phyloP scores from a whole-genome alignment of 2,329 filamentous ascomycete genomes.

The Penicillium paneum region DNA sequence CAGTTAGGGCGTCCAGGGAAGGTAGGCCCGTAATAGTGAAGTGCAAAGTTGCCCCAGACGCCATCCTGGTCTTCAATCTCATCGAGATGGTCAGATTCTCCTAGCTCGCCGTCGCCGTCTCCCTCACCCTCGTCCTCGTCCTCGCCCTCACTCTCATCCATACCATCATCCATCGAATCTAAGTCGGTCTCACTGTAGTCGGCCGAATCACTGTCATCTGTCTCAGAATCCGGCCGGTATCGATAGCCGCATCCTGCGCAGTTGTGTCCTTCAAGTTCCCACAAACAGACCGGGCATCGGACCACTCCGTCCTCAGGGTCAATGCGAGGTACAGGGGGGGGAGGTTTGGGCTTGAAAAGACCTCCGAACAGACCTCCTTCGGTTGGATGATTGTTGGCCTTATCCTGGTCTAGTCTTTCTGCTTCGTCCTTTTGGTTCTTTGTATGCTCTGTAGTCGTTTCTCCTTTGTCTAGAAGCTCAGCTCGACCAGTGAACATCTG shows the following conservation, averaged over 20 bases:
- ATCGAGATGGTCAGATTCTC: conserved; percentile 17
- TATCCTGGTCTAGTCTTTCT: conserved; percentile 59
- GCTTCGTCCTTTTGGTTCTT: conserved; percentile 59
- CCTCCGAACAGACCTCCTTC: conserved; percentile 63
- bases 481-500: conserved; percentile 58
- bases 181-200: conserved; percentile 43
- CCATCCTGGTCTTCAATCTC: conserved; percentile 27
- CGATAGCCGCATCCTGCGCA: conserved; percentile 53
- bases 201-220: conserved; percentile 47
- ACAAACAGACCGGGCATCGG: conserved; percentile 60
- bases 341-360: conserved; percentile 46
- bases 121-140: conserved; percentile 25
- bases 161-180: conserved; percentile 21
- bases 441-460: conserved; percentile 61
- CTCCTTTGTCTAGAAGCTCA: conserved; percentile 61
- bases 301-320: conserved; percentile 60
- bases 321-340: conserved; percentile 44
- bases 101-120: conserved; percentile 23
- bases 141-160: conserved; percentile 18
- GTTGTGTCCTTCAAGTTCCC: conserved; percentile 58
- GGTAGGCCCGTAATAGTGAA: not conserved
- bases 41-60: conserved; percentile 11
- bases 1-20: not conserved
- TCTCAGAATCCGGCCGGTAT: conserved; percentile 49
- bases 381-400: conserved; percentile 48